Base-by-base conservation (phyloP, 257 asterid genomes). In the Rauvolfia tetraphylla region DNA sequence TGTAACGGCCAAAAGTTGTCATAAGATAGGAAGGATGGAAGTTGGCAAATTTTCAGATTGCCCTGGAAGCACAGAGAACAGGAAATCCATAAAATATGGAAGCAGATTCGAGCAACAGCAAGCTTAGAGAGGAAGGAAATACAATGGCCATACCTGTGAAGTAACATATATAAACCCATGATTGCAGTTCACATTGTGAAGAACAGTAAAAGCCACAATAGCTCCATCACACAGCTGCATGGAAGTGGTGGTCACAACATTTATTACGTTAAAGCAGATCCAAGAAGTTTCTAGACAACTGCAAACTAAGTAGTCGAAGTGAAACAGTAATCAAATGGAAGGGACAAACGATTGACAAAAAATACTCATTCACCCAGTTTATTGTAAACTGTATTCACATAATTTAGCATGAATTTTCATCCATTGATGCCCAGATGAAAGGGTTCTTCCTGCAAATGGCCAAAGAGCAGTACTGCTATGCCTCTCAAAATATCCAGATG, bases 1-100 rank as follows among this genome's bases (percentile, higher is more conserved):
- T 92, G 97, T 74, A 95, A 93, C 38, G 98, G 98, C 99, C 99
- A 95, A 85, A 88, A 87, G 78, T 90, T 95, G 86, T 95, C 99
- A 74, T 89, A 95, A 61, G 90, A 83, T 53, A 87, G 79, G 57
- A 79, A 85, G 61, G 92, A 81, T 69, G 94, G 93, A 83, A 95
- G 99, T 84, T 92, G 99, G 79, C 98, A 95, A 82, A 95, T 95
- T 85, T 95, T 95, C 80, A 95, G 81, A 53, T 93, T 85, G 66
- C 99, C 99, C 99, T 95, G 81, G 75, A 74, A 79, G 71, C 73
- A 76, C 48, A 49, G 15, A 46, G 54, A 81, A 38, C 23, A 57
- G 80, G 51, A 48, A 62, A 27, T 58, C 67, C 68, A 20, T 53
- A n/a, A 29, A 15, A 73, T 63, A 46, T 41, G 27, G 48, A 23